Conservation (phyloP, 2,329 filamentous ascomycete genomes). For the Diaporthe nobilis region DNA sequence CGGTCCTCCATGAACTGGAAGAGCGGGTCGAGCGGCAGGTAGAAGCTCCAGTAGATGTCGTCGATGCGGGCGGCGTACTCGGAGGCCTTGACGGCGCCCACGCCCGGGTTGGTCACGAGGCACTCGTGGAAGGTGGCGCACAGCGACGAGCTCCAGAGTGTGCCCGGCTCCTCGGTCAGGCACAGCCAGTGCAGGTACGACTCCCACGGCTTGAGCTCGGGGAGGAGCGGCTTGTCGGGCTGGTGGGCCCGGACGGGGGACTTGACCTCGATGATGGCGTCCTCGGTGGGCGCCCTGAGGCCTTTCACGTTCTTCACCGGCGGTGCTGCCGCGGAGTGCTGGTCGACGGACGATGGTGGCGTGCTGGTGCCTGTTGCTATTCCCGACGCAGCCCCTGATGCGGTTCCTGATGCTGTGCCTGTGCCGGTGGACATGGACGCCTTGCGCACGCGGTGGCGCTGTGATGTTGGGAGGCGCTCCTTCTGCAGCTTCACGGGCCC, state of each 20-base stretch:
- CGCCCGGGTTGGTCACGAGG: neutral
- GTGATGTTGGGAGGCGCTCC: conserved; percentile 39
- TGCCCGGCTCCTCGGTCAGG: conserved; percentile 39
- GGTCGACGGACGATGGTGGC: conserved; percentile 7
- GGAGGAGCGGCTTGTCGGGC: neutral
- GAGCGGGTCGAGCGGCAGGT: conserved; percentile 39
- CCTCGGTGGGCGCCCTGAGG: conserved; percentile 11
- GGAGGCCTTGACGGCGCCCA: conserved; percentile 11
- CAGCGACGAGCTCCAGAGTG: conserved; percentile 39
- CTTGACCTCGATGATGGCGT: conserved; percentile 36
- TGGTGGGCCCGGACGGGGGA: conserved; percentile 1
- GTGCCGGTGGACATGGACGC: conserved; percentile 34
- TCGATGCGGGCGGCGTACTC: conserved; percentile 40
- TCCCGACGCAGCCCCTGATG: neutral
- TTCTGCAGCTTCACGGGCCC: conserved; percentile 33
- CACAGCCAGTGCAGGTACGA: conserved; percentile 41
- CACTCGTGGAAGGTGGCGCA: conserved; percentile 40
- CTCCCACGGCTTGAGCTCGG: conserved; percentile 38
- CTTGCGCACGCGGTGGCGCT: conserved; percentile 37
- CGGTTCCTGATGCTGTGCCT: neutral
- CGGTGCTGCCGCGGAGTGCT: neutral
- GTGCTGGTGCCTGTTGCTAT: conserved; percentile 28
- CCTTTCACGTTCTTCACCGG: conserved; percentile 4
- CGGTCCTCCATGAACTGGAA: conserved; percentile 39
- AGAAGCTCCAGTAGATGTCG: conserved; percentile 43